A percentile compares a stretch with the other conserved stretches of the same genome.
Evolutionary conservation across 768 basidiomycete genomes (phyloP).

Genomic region (Leccinum pellstonianum): DNA sequence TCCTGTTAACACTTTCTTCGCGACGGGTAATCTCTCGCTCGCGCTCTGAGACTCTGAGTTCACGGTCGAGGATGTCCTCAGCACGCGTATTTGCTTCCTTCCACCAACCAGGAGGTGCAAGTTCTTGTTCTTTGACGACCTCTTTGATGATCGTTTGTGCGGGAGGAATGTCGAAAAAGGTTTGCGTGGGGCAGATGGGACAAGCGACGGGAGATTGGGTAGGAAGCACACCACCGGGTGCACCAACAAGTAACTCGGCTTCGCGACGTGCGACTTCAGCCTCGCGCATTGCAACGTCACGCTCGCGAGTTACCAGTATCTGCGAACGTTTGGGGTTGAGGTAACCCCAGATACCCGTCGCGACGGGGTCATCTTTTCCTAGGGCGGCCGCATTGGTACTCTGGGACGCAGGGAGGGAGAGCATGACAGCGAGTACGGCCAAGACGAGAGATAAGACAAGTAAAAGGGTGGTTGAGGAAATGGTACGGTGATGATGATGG

Average conservation of each 20-base stretch:
- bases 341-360: conserved; percentile 64
- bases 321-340: conserved; percentile 83
- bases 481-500: conserved; percentile 79
- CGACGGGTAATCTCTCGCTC: conserved; percentile 85
- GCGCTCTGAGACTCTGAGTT: conserved; percentile 80
- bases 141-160: conserved; percentile 85
- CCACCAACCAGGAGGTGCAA: conserved; percentile 80
- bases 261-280: conserved; percentile 88
- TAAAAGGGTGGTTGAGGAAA: conserved; percentile 85
- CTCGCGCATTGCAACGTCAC: conserved; percentile 77
- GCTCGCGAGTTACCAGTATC: conserved; percentile 75
- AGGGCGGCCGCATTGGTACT: conserved; percentile 26
- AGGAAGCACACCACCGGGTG: conserved; percentile 76
- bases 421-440: conserved; percentile 88
- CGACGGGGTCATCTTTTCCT: conserved; percentile 37
- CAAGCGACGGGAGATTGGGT: conserved; percentile 52
- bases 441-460: conserved; percentile 83
- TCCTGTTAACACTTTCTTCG: conserved; percentile 80
- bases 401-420: conserved; percentile 69
- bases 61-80: conserved; percentile 81
- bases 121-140: conserved; percentile 77
- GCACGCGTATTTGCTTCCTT: conserved; percentile 64
- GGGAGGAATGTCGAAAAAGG: conserved; percentile 57
- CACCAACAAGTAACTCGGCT: conserved; percentile 79
- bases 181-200: conserved; percentile 54